Evolutionary conservation across 2,329 filamentous ascomycete species (phyloP), one percentile per base, ranked within the genome.

Genomic region (Penicillium sp.): DNA sequence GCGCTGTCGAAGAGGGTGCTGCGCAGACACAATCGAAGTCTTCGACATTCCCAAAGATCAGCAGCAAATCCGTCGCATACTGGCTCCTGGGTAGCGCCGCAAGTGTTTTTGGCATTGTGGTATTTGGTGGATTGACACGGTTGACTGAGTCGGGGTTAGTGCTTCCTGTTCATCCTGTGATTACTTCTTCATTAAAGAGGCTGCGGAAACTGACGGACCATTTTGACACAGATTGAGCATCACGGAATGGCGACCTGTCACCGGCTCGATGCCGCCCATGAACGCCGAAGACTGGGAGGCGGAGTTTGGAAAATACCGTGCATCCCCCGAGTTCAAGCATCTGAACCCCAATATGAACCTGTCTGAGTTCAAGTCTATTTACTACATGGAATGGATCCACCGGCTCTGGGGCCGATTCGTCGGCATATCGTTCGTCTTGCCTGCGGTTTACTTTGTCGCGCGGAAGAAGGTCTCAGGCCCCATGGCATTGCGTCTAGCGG

Each of bases 351-450:
- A 86, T 62, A 98, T 98, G 92, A 83, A 77, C 20, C 73, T 98
- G 39, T 76, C 81, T 41, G 92, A 98, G 62, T 98, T 96, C 72
- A 95, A 96, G 67, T 84, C 92, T 62, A 98, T 98, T 51, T 98
- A 96, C 75, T 98, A 84, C 65, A 96, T 96, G 92, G 92, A 98
- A 72, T 98, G 92, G 92, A 80, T 82, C 29, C 92, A 98, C 66
- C 80, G 92, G 18, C 75, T 95, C 38, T 96, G 92, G 89, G 92
- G 92, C 30, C 82, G 92, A 48, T 74, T 94, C 53, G 85, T 98
- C 41, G 92, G 92, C 42, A 66, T 96, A 46, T 84, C 86, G 34
- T 95, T 96, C 64, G 80, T 95, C 32, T 59, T 95, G 1, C 92
- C 92, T 1, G 85, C 90, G 6, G 66, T 83, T 39, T 96, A 95